Percentiles rank a stretch among this genome's conserved stretches.
These are phyloP conservation scores for Erysimum pusillum DNA, from an alignment of 441 rosid species.

Conservation along the genomic window DNA sequence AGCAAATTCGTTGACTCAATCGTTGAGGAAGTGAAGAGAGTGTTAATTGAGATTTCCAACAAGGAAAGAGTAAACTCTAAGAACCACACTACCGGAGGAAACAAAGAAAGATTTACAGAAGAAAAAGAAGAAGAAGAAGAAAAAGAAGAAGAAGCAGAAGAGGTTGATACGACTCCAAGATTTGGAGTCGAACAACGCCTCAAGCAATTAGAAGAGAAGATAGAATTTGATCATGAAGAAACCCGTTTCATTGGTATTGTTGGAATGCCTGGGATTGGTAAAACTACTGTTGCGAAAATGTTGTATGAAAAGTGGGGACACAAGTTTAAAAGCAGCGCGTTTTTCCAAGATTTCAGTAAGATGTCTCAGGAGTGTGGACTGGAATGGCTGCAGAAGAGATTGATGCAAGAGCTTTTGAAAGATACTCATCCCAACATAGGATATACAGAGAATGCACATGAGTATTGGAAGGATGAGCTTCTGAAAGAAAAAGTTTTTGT, in stretches of 20 bases:
- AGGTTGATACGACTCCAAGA: neutral
- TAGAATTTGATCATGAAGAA: neutral
- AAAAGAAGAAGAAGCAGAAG: neutral
- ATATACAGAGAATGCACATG: constrained; percentile 4
- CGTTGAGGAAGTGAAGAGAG: constrained; percentile 6
- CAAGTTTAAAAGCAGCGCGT: constrained; percentile 5
- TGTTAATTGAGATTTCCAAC: neutral
- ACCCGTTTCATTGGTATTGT: constrained; percentile 26
- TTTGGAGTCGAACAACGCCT: constrained; percentile 21
- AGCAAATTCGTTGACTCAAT: neutral
- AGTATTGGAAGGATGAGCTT: constrained; percentile 7
- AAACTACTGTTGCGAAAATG: constrained; percentile 5
- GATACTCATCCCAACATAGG: neutral
- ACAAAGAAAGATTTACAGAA: neutral
- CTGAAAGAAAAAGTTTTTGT: constrained; percentile 2
- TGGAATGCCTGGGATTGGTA: constrained; percentile 33
- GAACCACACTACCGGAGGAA: neutral
- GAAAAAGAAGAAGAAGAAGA: neutral
- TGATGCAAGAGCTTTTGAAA: constrained; percentile 19
- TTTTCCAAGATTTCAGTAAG: neutral
- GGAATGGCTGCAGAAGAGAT: neutral
- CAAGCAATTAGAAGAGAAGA: constrained; percentile 16
- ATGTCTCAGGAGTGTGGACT: neutral
- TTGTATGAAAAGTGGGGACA: constrained; percentile 17
- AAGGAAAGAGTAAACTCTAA: neutral